Evolutionary conservation across 768 basidiomycete species (phyloP).

Genomic region (Pholiota conissans): DNA sequence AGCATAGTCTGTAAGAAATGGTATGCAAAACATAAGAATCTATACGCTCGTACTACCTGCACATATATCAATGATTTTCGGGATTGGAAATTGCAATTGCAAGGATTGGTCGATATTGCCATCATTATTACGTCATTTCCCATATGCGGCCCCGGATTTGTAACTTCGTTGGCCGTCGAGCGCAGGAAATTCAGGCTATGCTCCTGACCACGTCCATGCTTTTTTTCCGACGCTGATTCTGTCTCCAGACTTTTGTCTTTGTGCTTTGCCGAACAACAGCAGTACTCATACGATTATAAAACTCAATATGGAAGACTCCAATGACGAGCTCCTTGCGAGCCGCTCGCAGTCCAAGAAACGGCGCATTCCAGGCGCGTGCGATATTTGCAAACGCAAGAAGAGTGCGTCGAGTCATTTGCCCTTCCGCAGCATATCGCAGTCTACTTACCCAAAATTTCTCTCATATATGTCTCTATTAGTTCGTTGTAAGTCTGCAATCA

Average conservation of each 20-base stretch:
- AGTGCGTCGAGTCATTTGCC: constrained; percentile 34
- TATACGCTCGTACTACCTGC: too few relatives aligned
- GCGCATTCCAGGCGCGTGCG: constrained; percentile 68
- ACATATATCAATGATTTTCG: too few relatives aligned
- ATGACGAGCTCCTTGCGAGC: neutral
- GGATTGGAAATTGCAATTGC: too few relatives aligned
- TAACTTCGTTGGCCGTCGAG: neutral
- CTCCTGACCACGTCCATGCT: neutral
- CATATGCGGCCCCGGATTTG: neutral
- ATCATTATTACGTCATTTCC: neutral
- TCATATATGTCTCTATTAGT: constrained; percentile 19
- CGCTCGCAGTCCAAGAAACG: constrained; percentile 47
- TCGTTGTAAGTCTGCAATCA: constrained; percentile 29
- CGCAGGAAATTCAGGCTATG: too few relatives aligned
- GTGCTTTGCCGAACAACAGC: neutral
- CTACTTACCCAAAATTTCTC: neutral
- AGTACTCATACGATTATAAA: neutral
- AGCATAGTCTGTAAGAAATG: too few relatives aligned
- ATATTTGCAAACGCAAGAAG: constrained; percentile 74
- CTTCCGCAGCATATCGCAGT: neutral
- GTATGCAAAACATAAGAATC: too few relatives aligned
- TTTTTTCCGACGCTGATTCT: neutral
- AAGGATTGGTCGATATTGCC: neutral
- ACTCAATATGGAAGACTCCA: neutral
- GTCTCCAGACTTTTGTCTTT: neutral